Evolutionary conservation across 129 eudicot genomes (phyloP), one percentile per base, ranked within the genome.

Genomic region (Flaveria trinervia): DNA sequence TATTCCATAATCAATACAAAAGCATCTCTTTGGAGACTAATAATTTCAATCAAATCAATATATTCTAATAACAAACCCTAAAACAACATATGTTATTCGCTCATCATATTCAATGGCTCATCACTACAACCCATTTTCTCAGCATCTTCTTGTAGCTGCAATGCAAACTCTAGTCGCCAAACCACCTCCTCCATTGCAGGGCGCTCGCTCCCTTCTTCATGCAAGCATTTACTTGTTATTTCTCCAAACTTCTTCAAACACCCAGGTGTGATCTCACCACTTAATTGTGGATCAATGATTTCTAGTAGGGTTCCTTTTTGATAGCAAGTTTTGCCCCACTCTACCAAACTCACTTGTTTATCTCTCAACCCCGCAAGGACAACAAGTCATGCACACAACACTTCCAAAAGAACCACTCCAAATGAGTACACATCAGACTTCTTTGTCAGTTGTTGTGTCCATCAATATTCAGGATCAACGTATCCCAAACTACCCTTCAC

Each of bases 401-500:
- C 92, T 39, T 89, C 92, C 55, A 89, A 61, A 0, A 89, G 85
- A 30, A 89, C 95, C 0, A 89, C 89, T 7, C 91, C 91, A 68
- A 84, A 89, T 0, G 95, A 89, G 46, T 86, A 88, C 9, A 86
- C 93, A 48, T 88, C 88, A 17, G 92, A 88, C 25, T 85, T 88
- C 1, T 86, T 88, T 0, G 84, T 86, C 45, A 89, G 65, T 11
- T 89, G 82, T 71, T 86, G 77, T 2, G 83, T 72, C 1, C 77
- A 51, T 43, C 77, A 89, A 43, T 89, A 89, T 80, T 86, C 87
- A 2, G 89, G 90, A 80, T 86, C 93, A 15, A 89, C 52, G 48
- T 86, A 89, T 25, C 93, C 88, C 0, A 86, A 70, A 49, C 85
- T 88, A 1, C 92, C 92, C 48, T 88, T 88, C 54, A 88, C 90